Base-by-base conservation (phyloP, 139 green algal genomes). In the Chlamydomonas sphaeroides region DNA sequence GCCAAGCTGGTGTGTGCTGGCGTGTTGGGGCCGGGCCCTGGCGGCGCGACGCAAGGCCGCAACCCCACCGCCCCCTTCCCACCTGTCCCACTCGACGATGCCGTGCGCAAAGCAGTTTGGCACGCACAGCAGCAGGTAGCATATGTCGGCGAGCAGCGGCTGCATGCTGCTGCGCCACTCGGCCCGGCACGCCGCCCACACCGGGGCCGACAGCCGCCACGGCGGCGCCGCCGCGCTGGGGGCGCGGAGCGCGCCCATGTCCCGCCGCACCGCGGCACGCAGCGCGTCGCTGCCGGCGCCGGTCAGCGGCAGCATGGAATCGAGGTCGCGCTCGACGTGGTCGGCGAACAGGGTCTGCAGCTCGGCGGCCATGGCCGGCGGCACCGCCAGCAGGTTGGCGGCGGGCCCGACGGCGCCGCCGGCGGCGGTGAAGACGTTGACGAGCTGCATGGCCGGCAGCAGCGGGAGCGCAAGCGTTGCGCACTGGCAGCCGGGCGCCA, bases 81-180 rank as follows among this genome's bases (percentile, higher is more conserved):
- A n/a, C n/a, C n/a, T n/a, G 68, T 75, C 68, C 68, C 68, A 75
- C 68, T 75, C 41, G 42, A 75, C 68, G 36, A 75, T 41, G 21
- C 68, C 68, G 68, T 75, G 68, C 42, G 68, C 5, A 25, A 75
- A 75, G 68, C 68, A 75, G 30, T 59, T 59, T 30, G 68, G 68
- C 68, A 75, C 68, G 68, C 68, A 75, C 42, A 75, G 68, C 68
- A 75, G 42, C 41, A 75, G 68, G 68, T 75, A 75, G 41, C 41
- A 57, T 10, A 75, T 61, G 68, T 75, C 68, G 30, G 41, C 14
- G 1, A 75, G 41, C 68, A 75, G 68, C 42, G 68, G 68, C 68
- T 61, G 68, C 41, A 61, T 41, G 41, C 15, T 17, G 41, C 5
- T 18, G 30, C 41, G 41, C 68, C 68, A 75, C 42, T 61, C 68